Percentiles rank a stretch among this genome's conserved stretches.
Evolutionary conservation across 2,329 filamentous ascomycete species (phyloP).

Genomic region (Colletotrichum paranaense): DNA sequence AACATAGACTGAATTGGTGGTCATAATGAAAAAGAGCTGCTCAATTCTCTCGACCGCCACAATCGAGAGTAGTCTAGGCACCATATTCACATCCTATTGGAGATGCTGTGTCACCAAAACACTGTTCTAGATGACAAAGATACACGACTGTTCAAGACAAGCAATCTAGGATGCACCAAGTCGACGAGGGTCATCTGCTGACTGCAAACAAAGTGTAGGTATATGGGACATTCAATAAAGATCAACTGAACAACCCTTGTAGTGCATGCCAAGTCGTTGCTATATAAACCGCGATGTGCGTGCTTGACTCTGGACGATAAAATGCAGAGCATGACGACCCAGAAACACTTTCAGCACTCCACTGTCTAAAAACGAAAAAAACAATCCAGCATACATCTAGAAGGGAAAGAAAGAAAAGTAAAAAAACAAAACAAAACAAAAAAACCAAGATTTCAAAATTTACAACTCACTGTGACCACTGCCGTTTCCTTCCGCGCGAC

Average conservation of each 20-base stretch:
- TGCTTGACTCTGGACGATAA: background rate
- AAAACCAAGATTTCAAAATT: too few relatives aligned
- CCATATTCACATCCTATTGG: too few relatives aligned
- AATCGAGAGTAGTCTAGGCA: too few relatives aligned
- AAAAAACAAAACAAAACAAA: too few relatives aligned
- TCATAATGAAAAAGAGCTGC: background rate
- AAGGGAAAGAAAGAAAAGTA: too few relatives aligned
- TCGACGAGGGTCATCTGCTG: background rate
- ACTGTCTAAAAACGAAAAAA: background rate
- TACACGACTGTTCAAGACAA: too few relatives aligned
- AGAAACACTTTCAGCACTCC: background rate
- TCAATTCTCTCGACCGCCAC: background rate
- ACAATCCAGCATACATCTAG: too few relatives aligned
- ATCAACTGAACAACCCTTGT: background rate
- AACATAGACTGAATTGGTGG: background rate
- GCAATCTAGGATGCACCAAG: background rate
- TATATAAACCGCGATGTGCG: background rate
- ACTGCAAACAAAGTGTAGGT: background rate
- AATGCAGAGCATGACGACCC: background rate
- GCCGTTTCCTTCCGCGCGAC: background rate
- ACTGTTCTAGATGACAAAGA: background rate
- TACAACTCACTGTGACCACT: too few relatives aligned
- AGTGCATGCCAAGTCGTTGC: background rate
- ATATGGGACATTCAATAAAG: background rate
- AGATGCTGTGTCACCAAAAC: background rate